phyloP scores from a whole-genome alignment of 208 protist species.

The Leishmania braziliensis region DNA sequence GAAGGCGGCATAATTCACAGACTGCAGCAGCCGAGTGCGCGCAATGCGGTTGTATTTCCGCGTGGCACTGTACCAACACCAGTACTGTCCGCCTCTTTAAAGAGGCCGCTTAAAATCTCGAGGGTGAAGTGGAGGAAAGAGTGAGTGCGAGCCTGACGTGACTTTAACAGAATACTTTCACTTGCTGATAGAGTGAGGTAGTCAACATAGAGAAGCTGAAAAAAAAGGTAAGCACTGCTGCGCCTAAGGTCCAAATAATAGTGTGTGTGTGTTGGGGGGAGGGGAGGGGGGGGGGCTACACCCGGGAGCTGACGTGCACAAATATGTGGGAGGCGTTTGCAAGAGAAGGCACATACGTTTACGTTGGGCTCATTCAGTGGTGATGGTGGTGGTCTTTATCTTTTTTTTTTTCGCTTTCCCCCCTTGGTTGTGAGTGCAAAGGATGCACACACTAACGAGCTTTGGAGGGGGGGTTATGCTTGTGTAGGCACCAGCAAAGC shows the following conservation, averaged over 20 bases:
- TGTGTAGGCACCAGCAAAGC: not conserved
- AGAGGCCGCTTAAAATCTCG: not conserved
- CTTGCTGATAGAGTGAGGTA: not conserved
- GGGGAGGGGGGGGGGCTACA: not conserved
- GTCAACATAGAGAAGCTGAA: not conserved
- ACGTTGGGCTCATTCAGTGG: not conserved
- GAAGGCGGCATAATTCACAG: conserved; percentile 6
- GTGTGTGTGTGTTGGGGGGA: not conserved
- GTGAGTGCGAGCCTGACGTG: not conserved
- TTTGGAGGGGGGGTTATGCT: not conserved
- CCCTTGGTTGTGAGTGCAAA: not conserved
- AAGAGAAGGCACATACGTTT: not conserved
- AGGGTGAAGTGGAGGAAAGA: not conserved
- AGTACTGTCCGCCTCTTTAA: not conserved
- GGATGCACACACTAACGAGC: not conserved
- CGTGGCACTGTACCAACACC: not conserved
- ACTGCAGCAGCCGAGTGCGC: not conserved
- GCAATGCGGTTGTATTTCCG: not conserved
- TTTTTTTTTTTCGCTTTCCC: not conserved
- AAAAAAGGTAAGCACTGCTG: not conserved
- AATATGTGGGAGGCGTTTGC: not conserved
- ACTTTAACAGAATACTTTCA: not conserved
- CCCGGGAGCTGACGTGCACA: not conserved
- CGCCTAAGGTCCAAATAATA: not conserved
- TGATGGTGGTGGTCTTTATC: not conserved